Conservation (phyloP, 306 rosid genomes). For the Quercus mongolica region DNA sequence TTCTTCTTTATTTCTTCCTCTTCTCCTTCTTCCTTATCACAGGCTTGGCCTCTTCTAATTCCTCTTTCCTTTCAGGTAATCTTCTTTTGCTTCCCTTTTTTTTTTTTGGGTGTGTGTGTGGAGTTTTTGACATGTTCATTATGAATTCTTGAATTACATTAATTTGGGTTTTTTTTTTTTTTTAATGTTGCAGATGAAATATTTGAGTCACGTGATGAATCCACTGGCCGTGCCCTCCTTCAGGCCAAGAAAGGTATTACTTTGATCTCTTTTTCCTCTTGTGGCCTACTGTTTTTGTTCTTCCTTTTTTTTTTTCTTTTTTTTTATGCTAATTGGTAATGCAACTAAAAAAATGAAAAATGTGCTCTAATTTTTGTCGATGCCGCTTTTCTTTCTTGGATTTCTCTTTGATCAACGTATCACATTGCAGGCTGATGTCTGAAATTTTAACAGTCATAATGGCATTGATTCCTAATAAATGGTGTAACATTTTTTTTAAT, state of each 20-base stretch:
- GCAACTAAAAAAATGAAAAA: neutral
- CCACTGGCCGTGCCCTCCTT: slow-evolving; percentile 67
- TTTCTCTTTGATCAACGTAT: too few species aligned
- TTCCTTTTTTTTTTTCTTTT: neutral
- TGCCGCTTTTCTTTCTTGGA: too few species aligned
- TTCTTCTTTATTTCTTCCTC: slow-evolving; percentile 30
- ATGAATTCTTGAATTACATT: neutral
- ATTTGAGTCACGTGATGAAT: slow-evolving; percentile 28
- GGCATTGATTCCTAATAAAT: too few species aligned
- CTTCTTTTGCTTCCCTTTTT: neutral
- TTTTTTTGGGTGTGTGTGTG: too few species aligned
- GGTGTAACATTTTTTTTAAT: too few species aligned
- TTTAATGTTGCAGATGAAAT: slow-evolving; percentile 40
- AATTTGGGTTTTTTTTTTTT: neutral
- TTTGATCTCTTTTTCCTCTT: neutral
- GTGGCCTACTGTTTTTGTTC: neutral
- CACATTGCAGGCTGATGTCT: too few species aligned
- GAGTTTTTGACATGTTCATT: neutral
- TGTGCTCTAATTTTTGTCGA: neutral
- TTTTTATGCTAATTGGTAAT: neutral
- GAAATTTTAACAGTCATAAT: too few species aligned
- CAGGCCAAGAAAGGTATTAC: slow-evolving; percentile 61
- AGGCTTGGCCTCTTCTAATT: slow-evolving; percentile 37
- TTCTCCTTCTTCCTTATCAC: slow-evolving; percentile 34
- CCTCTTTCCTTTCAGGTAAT: slow-evolving; percentile 59